Conservation (phyloP, 371 early-diverging fungal species). For the Blastocladiella emersonii region DNA sequence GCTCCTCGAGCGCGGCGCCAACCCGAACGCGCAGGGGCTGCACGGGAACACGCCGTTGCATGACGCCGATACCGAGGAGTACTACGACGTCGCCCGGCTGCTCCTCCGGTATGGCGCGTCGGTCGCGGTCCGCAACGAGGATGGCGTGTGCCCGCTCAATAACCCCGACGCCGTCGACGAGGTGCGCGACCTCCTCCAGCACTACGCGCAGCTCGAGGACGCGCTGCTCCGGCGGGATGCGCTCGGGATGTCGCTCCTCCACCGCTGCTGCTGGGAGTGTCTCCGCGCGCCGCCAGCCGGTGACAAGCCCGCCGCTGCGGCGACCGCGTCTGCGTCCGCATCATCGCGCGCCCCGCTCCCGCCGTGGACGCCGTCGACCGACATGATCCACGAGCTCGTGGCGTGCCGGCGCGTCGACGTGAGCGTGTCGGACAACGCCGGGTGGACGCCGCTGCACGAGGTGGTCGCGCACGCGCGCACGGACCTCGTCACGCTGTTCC, state of each 20-base stretch:
- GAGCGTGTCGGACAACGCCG: conserved; percentile 1
- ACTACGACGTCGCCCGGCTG: background rate
- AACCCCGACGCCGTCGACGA: background rate
- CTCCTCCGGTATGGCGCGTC: conserved; percentile 2
- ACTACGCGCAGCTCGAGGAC: background rate
- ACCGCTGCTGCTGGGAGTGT: conserved; percentile 1
- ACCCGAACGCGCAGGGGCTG: conserved; percentile 3
- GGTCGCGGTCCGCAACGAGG: background rate
- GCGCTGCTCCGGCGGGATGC: background rate
- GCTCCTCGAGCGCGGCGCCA: conserved; percentile 2
- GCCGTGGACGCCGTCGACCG: background rate
- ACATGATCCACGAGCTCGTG: background rate
- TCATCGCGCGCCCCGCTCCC: background rate
- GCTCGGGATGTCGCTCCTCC: background rate
- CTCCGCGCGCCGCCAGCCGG: background rate
- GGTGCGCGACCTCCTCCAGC: background rate
- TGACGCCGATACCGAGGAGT: background rate
- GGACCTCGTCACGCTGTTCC: background rate
- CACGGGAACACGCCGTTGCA: conserved; percentile 3
- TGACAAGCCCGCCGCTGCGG: background rate
- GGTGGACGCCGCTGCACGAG: conserved; percentile 6
- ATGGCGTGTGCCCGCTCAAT: background rate
- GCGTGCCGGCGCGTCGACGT: background rate
- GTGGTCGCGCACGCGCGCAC: background rate
- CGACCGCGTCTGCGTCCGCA: background rate